Percentiles rank a stretch among this genome's conserved stretches.
These are phyloP conservation scores for Botrytis hyacinthi DNA, from an alignment of 2,329 filamentous ascomycete species.

Conservation along the genomic window DNA sequence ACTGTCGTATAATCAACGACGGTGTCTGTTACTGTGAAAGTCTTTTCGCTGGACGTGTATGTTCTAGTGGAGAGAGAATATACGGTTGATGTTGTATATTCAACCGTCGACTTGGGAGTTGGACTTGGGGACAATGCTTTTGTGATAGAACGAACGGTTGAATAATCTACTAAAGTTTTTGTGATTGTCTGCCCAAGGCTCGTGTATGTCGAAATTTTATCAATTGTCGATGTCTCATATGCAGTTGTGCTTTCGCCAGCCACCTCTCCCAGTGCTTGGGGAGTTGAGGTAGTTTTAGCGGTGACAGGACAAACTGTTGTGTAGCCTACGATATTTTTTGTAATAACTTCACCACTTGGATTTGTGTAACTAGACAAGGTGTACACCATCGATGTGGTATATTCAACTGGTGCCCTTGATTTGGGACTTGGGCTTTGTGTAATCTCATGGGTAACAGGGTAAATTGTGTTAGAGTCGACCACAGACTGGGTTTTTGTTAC, in stretches of 20 bases:
- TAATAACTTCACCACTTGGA: neutral
- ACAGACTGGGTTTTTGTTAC: neutral
- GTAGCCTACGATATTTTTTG: neutral
- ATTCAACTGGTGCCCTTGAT: neutral
- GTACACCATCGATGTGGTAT: neutral
- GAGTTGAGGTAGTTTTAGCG: neutral
- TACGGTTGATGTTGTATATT: neutral
- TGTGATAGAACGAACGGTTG: neutral
- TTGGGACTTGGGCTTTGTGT: neutral
- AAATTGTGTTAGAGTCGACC: neutral
- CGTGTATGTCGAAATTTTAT: neutral
- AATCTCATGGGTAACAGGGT: neutral
- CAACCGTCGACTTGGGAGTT: neutral
- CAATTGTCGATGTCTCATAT: neutral
- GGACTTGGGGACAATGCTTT: neutral
- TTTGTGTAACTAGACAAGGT: neutral
- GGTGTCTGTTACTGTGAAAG: neutral
- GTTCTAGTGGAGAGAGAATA: conserved; percentile 5
- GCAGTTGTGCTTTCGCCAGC: neutral
- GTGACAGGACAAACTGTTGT: neutral
- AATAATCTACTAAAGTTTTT: neutral
- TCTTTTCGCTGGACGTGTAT: neutral
- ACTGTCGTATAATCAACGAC: neutral
- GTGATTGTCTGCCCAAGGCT: neutral
- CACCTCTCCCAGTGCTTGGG: neutral